Conservation (phyloP, 192 early-diverging fungal species). For the Linnemannia exigua region DNA sequence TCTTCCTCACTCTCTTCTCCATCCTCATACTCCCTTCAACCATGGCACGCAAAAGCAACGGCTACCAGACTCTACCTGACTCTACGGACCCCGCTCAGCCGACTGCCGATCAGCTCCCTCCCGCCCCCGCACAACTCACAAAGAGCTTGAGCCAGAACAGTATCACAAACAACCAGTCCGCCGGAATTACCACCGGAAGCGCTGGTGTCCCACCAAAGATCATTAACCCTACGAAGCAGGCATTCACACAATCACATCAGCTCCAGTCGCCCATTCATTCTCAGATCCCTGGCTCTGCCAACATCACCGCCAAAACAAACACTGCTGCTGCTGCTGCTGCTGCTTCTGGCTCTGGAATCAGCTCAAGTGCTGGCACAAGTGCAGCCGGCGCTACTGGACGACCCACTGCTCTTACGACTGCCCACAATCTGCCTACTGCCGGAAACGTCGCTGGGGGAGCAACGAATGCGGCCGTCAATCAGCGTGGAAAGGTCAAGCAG, state of each 20-base stretch:
- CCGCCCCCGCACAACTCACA: not conserved
- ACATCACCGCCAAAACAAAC: conserved; percentile 18
- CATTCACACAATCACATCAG: conserved; percentile 35
- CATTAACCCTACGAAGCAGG: conserved; percentile 52
- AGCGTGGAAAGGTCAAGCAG: conserved; percentile 67
- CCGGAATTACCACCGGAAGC: conserved; percentile 20
- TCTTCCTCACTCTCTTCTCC: not conserved
- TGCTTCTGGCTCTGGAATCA: not conserved
- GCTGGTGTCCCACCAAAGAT: conserved; percentile 56
- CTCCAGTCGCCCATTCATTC: conserved; percentile 46
- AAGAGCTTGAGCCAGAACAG: conserved; percentile 31
- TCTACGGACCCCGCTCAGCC: not conserved
- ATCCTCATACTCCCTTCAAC: not conserved
- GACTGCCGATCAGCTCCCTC: not conserved
- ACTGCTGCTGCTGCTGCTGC: not conserved
- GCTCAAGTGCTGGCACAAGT: not conserved
- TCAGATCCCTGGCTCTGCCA: conserved; percentile 30
- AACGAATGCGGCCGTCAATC: conserved; percentile 13
- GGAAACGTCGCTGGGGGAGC: conserved; percentile 19
- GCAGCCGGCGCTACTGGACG: conserved; percentile 8
- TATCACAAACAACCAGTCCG: conserved; percentile 9
- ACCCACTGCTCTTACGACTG: conserved; percentile 4
- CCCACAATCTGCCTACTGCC: conserved; percentile 26
- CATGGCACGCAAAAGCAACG: conserved; percentile 36
- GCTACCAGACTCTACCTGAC: conserved; percentile 30